Percentiles rank a stretch among this genome's conserved stretches.
These are phyloP conservation scores for Diaporthe aspalathi DNA, from an alignment of 2,329 filamentous ascomycete species.

Conservation along the genomic window DNA sequence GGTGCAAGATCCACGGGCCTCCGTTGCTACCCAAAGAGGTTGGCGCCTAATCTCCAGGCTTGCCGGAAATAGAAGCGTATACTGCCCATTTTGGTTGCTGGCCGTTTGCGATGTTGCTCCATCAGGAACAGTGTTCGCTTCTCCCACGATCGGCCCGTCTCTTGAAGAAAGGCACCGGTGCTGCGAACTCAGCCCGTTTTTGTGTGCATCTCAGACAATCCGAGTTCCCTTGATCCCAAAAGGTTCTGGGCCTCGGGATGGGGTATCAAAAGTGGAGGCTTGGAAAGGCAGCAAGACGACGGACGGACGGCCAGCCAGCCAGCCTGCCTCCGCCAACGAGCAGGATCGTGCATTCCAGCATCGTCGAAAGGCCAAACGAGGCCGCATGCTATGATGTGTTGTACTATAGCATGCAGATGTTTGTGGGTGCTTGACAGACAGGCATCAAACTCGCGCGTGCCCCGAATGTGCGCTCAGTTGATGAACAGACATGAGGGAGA, in stretches of 20 bases:
- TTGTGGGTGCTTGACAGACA: background rate
- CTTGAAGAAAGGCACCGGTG: slow-evolving; percentile 1
- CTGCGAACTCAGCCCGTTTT: slow-evolving; percentile 22
- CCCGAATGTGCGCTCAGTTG: slow-evolving; percentile 2
- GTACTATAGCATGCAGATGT: no score
- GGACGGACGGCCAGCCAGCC: no score
- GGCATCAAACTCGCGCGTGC: background rate
- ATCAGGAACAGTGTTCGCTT: slow-evolving; percentile 33
- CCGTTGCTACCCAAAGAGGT: slow-evolving; percentile 32
- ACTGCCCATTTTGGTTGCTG: slow-evolving; percentile 24
- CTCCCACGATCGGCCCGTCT: slow-evolving; percentile 21
- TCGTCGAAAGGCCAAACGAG: slow-evolving; percentile 7
- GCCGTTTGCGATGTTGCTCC: slow-evolving; percentile 31
- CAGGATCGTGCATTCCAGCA: background rate
- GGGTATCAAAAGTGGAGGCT: slow-evolving; percentile 30
- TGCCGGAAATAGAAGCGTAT: background rate
- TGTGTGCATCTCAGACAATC: slow-evolving; percentile 32
- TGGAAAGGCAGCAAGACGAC: slow-evolving; percentile 18
- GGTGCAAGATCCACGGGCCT: slow-evolving; percentile 24
- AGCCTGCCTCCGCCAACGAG: background rate
- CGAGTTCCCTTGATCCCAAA: slow-evolving; percentile 11
- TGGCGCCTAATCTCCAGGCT: rapidly evolving
- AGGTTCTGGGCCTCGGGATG: slow-evolving; percentile 29
- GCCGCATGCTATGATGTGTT: background rate
- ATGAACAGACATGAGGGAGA: background rate